A percentile compares a stretch with the other conserved stretches of the same genome.
Conservation (phyloP, 2,329 filamentous ascomycete species). For the Xenoacremonium recifei region DNA sequence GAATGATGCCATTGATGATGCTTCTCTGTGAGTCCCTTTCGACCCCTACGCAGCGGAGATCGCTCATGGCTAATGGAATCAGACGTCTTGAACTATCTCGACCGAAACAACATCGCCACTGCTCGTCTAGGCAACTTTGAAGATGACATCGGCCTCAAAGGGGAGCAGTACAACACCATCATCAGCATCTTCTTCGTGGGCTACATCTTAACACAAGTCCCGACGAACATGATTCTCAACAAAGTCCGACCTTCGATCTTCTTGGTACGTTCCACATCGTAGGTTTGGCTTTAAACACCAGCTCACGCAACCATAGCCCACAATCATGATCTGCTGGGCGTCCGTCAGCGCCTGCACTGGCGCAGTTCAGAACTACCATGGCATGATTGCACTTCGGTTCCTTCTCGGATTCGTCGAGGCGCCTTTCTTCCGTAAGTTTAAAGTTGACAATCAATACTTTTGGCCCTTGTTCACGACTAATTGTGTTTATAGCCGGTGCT, state of each 20-base stretch:
- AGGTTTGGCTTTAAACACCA: slow-evolving; percentile 1
- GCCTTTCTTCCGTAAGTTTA: too few relatives aligned
- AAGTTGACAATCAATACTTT: too few relatives aligned
- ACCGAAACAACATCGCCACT: background rate
- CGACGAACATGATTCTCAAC: slow-evolving; percentile 58
- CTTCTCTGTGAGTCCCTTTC: too few relatives aligned
- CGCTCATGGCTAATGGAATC: too few relatives aligned
- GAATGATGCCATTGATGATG: background rate
- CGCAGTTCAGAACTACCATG: too few relatives aligned
- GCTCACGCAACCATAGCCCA: too few relatives aligned
- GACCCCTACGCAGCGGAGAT: too few relatives aligned
- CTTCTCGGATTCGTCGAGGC: too few relatives aligned
- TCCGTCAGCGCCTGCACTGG: too few relatives aligned
- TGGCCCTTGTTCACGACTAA: too few relatives aligned
- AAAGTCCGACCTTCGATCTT: slow-evolving; percentile 42
- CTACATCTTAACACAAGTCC: slow-evolving; percentile 61
- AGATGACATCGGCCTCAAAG: slow-evolving; percentile 50
- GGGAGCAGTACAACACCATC: slow-evolving; percentile 57
- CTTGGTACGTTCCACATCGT: slow-evolving; percentile 49
- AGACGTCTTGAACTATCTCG: background rate
- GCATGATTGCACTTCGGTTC: too few relatives aligned
- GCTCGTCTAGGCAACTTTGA: slow-evolving; percentile 35
- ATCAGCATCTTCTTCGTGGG: slow-evolving; percentile 62
- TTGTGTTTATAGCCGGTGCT: slow-evolving; percentile 49
- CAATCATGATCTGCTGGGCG: too few relatives aligned